Base-by-base conservation (phyloP, 2,329 filamentous ascomycete species). In the Penicillium sp. region DNA sequence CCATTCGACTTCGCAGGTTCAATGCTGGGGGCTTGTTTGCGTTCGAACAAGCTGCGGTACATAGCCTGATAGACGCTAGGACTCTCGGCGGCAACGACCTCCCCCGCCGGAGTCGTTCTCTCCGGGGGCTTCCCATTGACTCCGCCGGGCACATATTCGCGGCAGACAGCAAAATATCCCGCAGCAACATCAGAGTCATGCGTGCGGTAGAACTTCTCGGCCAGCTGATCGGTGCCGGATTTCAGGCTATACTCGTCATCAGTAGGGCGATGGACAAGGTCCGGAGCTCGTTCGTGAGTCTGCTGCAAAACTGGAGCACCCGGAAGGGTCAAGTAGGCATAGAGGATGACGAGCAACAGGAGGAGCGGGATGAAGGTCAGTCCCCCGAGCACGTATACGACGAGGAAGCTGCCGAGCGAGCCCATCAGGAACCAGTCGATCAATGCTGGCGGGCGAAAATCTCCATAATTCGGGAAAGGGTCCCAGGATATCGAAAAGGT, bases 31-130 rank as follows among this genome's bases (percentile, higher is more conserved):
- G 67, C 67, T 49, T 74, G 74, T 57, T 84, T 90, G 57, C 91
- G 80, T 56, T 95, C 89, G 62, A 98, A 97, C 47, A 98, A 84
- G 64, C 86, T 95, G 62, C 89, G 77, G 69, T 98, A 98, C 88
- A 98, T 96, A 64, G 86, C 86, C 76, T 97, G 93, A 67, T 97
- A 97, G 25, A 98, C 91, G 63, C 91, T 96, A 41, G 86, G 89
- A 59, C 88, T 94, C 41, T 89, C 85, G 28, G 85, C 75, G 21
- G 84, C 80, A 30, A 93, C 81, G 11, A 86, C 84, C 41, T 85
- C 82, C 13, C 87, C 88, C 9, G 87, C 79, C 4, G 89, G 87
- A 0, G 87, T 91, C 20, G 83, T 80, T 45, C 88, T 80, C 69
- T 95, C 90, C 43, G 91, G 89, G 4, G 90, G 89, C 68, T 91